Evolutionary conservation across 306 rosid genomes (phyloP), one percentile per base, ranked within the genome.

Genomic region (Malus fusca): DNA sequence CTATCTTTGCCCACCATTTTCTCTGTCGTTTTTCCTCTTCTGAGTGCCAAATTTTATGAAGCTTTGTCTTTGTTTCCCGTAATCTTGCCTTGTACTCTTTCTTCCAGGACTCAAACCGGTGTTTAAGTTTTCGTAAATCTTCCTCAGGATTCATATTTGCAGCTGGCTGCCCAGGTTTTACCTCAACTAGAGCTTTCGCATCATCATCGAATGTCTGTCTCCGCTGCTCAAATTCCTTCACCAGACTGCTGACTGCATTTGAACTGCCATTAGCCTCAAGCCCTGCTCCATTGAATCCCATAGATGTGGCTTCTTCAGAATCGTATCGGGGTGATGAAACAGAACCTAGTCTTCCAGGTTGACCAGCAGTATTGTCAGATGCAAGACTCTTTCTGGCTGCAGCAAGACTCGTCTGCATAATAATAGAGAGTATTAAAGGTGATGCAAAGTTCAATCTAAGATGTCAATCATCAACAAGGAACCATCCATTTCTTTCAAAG

Each of bases 361-460:
- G 97, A 74, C 76, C 75, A 37, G 71, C 69, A 26, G 79, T 59
- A 63, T 77, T 82, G 59, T 87, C 96, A 62, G 90, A 56, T 61
- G 77, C 82, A 78, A 92, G 92, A 89, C 94, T 92, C 93, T 74
- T 92, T 77, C 87, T 88, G 46, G 99, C 98, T 58, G 90, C 90
- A 75, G 96, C 80, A 75, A 96, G 97, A 83, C 94, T 96, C 87
- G 51, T 86, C 99, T 96, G 97, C 89, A 79, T 71, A 58, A 73
- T 74, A 79, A 76, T 80, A 56, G 65, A 56, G 65, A 72, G 33
- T 55, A 33, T 71, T 33, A 72, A 55, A n/a, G 44, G n/a, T 68
- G 63, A 56, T 23, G 22, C 37, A 68, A 23, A 68, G n/a, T 44
- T 68, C 58, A 44, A 1, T 37, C 33, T 5, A 61, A 61, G 62